A percentile compares a stretch with the other conserved stretches of the same genome.
These are phyloP conservation scores for Jaenimonas drosophilae DNA, from an alignment of 208 protist genomes.

Conservation along the genomic window DNA sequence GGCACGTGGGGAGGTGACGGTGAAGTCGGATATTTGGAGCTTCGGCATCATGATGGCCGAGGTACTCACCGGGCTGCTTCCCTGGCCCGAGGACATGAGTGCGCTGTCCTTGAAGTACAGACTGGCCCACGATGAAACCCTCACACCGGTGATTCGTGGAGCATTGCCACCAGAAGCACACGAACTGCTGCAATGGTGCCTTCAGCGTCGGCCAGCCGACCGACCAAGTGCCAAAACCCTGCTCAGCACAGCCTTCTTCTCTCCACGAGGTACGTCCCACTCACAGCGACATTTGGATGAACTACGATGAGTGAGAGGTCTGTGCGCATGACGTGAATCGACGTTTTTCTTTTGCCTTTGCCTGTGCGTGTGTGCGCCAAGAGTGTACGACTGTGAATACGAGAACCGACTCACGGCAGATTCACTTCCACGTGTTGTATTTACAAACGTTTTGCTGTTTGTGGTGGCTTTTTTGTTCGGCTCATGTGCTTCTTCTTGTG, in stretches of 20 bases:
- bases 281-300: too few species aligned
- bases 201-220: constrained; percentile 14
- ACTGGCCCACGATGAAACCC: constrained; percentile 20
- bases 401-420: too few species aligned
- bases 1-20: constrained; percentile 25
- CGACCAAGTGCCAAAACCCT: constrained; percentile 38
- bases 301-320: too few species aligned
- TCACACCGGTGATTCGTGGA: constrained; percentile 13
- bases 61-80: constrained; percentile 54
- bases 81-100: constrained; percentile 29
- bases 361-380: too few species aligned
- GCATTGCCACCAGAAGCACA: constrained; percentile 20
- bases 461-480: too few species aligned
- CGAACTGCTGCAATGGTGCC: constrained; percentile 37
- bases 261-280: neutral
- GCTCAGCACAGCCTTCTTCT: constrained; percentile 39
- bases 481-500: too few species aligned
- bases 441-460: too few species aligned
- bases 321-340: too few species aligned
- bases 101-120: constrained; percentile 29
- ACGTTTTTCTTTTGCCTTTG: too few species aligned
- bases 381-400: too few species aligned
- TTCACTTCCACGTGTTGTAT: too few species aligned
- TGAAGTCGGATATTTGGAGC: constrained; percentile 72
- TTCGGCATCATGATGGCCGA: constrained; percentile 72